Evolutionary conservation across 1,284 basidiomycete species (phyloP), one percentile per base, ranked within the genome.

Genomic region (Schizophyllum amplum): DNA sequence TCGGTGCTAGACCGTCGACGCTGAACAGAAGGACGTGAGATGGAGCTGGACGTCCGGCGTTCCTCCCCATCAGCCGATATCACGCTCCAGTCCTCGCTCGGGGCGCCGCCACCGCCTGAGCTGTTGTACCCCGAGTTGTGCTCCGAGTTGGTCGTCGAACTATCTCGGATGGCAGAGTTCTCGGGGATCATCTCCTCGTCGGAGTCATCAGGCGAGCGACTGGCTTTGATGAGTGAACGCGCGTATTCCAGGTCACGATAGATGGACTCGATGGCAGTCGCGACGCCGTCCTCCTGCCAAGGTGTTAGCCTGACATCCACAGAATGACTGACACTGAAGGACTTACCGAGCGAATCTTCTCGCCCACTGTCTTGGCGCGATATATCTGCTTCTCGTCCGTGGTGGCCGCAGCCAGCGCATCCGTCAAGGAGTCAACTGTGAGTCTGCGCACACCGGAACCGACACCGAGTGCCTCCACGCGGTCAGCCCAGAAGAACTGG

Each of bases 401-500:
- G 4, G 96, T 98, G 5, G 94, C 96, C 50, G 77, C 71, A 24
- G 76, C 66, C 26, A 99, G 75, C 0, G 96, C 96, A 4, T 88
- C 83, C 6, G 87, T 80, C 52, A 99, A 75, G 51, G 72, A 75
- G 13, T 92, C 84, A 4, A 86, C 84, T 15, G 90, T 94, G 55
- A 98, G 76, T 69, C 94, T 93, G 61, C 90, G 83, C 47, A 98
- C 86, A 55, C 87, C 83, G 33, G 85, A 79, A 25, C 96, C 96
- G 52, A 98, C 86, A 46, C 94, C 94, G 33, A 99, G 79, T 3
- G 91, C 91, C 70, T 98, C 94, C 21, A 96, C 91, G 24, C 94
- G 87, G 72, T 94, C 92, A 4, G 91, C 92, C 92, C 94, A 98
- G 73, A 98, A 98, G 71, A 89, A 94, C 67, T 99, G 92, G 71